Percentiles rank a stretch among this genome's conserved stretches.
These are phyloP conservation scores for Prinsepia uniflora DNA, from an alignment of 306 rosid species.

Conservation along the genomic window DNA sequence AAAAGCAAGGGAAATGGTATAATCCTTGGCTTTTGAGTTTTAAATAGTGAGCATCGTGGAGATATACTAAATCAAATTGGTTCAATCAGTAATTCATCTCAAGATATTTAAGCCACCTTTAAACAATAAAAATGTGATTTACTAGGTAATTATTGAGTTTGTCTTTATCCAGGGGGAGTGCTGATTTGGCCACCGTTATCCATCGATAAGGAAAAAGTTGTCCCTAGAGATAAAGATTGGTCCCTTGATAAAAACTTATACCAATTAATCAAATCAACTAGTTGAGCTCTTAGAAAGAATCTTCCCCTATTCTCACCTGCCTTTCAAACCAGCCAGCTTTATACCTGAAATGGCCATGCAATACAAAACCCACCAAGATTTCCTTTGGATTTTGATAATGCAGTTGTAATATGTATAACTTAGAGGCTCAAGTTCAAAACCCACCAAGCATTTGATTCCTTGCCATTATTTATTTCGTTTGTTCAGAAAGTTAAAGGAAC, in stretches of 20 bases:
- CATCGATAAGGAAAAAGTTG: not conserved
- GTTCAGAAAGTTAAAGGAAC: slow-evolving; percentile 18
- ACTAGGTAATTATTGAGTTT: slow-evolving; percentile 4
- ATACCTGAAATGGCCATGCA: slow-evolving; percentile 24
- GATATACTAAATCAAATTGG: too few species aligned
- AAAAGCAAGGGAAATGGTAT: not conserved
- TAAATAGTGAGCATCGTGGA: too few species aligned
- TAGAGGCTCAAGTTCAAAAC: slow-evolving; percentile 14
- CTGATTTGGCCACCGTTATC: slow-evolving; percentile 14
- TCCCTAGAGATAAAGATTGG: not conserved
- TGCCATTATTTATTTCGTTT: not conserved
- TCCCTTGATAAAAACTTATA: slow-evolving; percentile 4
- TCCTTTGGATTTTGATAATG: not conserved
- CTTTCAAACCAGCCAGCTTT: slow-evolving; percentile 44
- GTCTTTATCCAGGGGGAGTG: slow-evolving; percentile 10
- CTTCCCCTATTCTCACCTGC: slow-evolving; percentile 24
- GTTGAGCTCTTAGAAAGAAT: slow-evolving; percentile 11
- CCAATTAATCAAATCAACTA: slow-evolving; percentile 40
- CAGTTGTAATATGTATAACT: not conserved
- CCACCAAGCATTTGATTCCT: slow-evolving; percentile 5
- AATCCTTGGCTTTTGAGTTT: not conserved
- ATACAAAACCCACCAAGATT: slow-evolving; percentile 5
- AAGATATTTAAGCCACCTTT: not conserved
- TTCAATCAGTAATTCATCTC: not conserved
- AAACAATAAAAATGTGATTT: not conserved